Conservation (phyloP, 805 yeast species). For the Pachysolen tannophilus region DNA sequence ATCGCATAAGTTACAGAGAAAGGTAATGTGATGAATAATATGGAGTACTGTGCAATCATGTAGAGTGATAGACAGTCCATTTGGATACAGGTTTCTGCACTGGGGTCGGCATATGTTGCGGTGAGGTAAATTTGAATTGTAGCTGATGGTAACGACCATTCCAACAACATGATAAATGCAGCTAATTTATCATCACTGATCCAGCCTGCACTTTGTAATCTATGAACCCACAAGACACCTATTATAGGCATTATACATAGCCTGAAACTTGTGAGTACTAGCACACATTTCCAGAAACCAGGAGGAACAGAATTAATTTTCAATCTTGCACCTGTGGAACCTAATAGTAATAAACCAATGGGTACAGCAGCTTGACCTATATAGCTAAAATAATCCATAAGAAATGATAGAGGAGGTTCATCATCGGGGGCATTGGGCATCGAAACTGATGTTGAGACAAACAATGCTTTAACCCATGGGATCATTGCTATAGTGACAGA, state of each 20-base stretch:
- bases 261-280: constrained; percentile 32
- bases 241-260: constrained; percentile 41
- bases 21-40: constrained; percentile 40
- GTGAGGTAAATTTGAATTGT: constrained; percentile 53
- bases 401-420: constrained; percentile 45
- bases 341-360: constrained; percentile 41
- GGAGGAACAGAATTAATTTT: constrained; percentile 35
- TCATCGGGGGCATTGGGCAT: constrained; percentile 37
- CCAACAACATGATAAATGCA: constrained; percentile 36
- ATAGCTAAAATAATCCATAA: constrained; percentile 40
- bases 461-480: constrained; percentile 45
- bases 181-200: constrained; percentile 26
- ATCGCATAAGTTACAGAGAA: constrained; percentile 38
- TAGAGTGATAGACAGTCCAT: constrained; percentile 50
- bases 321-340: constrained; percentile 46
- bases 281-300: constrained; percentile 51
- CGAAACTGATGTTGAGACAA: constrained; percentile 23
- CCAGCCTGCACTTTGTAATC: constrained; percentile 41
- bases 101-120: constrained; percentile 46
- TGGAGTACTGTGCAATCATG: constrained; percentile 38
- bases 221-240: constrained; percentile 42
- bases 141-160: constrained; percentile 48
- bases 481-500: constrained; percentile 42
- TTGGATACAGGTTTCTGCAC: constrained; percentile 37
- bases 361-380: constrained; percentile 49